Evolutionary conservation across 495 filamentous ascomycete genomes (phyloP).

Genomic region (Penicillium coffeae): DNA sequence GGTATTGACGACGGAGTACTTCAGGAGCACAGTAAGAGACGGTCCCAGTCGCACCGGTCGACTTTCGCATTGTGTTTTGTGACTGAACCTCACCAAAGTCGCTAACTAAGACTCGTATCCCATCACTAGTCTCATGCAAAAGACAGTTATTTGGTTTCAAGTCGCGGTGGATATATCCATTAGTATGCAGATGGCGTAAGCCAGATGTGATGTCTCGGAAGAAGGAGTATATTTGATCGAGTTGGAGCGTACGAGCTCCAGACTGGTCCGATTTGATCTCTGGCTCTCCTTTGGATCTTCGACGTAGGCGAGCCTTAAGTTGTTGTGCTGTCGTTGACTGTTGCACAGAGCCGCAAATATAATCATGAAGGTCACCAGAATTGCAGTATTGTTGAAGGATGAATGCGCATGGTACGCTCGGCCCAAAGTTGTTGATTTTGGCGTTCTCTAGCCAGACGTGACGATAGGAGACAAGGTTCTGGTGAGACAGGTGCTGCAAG

Average conservation of each 20-base stretch:
- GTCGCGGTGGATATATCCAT: conserved; percentile 94
- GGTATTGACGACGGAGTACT: conserved; percentile 66
- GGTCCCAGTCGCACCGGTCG: conserved; percentile 90
- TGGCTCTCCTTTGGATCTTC: conserved; percentile 63
- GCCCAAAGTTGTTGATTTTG: conserved; percentile 76
- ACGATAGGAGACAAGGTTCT: conserved; percentile 94
- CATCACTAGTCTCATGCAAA: conserved; percentile 68
- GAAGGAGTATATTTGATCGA: conserved; percentile 94
- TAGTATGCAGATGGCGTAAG: conserved; percentile 82
- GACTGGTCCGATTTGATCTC: conserved; percentile 47
- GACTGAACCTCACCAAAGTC: conserved; percentile 95
- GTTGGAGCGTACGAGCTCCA: conserved; percentile 63
- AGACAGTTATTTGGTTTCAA: conserved; percentile 95
- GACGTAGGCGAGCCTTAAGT: conserved; percentile 78
- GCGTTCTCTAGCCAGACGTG: conserved; percentile 96
- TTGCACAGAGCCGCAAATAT: conserved; percentile 66
- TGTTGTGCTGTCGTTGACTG: conserved; percentile 67
- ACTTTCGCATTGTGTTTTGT: conserved; percentile 72
- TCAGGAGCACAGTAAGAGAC: conserved; percentile 98
- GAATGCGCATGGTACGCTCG: conserved; percentile 90
- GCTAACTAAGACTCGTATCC: conserved; percentile 78
- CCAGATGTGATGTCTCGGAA: conserved; percentile 95
- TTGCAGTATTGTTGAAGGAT: conserved; percentile 99
- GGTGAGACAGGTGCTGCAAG: conserved; percentile 83
- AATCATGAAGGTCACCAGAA: conserved; percentile 82